phyloP scores from a whole-genome alignment of 2,329 filamentous ascomycete genomes.

The Phyllosticta citrichinensis region DNA sequence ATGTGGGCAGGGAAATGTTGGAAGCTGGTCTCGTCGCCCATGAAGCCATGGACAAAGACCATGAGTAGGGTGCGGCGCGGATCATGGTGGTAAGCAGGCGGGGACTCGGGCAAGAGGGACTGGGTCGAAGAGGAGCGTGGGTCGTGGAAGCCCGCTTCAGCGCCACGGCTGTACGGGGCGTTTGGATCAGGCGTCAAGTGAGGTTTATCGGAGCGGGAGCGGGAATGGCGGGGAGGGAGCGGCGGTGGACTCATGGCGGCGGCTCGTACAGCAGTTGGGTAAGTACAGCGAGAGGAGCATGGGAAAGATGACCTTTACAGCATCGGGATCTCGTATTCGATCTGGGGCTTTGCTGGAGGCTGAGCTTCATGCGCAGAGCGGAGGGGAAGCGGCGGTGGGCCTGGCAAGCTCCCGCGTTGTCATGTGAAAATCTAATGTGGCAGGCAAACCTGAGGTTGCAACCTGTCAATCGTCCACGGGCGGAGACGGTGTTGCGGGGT shows the following conservation, averaged over 20 bases:
- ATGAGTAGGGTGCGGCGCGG: conserved; percentile 54
- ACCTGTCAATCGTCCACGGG: not conserved
- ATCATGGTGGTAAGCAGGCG: conserved; percentile 15
- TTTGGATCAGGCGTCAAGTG: conserved; percentile 12
- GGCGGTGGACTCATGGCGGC: conserved; percentile 14
- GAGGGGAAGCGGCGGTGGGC: not conserved
- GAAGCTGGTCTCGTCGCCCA: conserved; percentile 81
- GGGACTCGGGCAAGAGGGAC: conserved; percentile 31
- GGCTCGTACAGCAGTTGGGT: not conserved
- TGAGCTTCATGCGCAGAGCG: not conserved
- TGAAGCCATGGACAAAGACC: conserved; percentile 83
- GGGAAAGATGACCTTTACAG: not conserved
- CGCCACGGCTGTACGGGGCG: conserved; percentile 13
- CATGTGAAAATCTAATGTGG: not conserved
- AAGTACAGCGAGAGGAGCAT: not conserved
- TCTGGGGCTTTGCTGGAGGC: not conserved
- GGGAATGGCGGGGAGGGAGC: conserved; percentile 27
- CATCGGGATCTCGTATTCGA: not conserved
- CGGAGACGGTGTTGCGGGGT: not conserved
- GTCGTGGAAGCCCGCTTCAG: conserved; percentile 25
- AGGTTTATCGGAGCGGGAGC: conserved; percentile 12
- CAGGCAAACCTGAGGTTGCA: not conserved
- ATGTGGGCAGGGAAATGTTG: conserved; percentile 80
- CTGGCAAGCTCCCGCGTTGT: not conserved
- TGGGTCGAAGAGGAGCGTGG: conserved; percentile 37